Conservation (phyloP, 495 filamentous ascomycete genomes). For the Xylaria telfairii region DNA sequence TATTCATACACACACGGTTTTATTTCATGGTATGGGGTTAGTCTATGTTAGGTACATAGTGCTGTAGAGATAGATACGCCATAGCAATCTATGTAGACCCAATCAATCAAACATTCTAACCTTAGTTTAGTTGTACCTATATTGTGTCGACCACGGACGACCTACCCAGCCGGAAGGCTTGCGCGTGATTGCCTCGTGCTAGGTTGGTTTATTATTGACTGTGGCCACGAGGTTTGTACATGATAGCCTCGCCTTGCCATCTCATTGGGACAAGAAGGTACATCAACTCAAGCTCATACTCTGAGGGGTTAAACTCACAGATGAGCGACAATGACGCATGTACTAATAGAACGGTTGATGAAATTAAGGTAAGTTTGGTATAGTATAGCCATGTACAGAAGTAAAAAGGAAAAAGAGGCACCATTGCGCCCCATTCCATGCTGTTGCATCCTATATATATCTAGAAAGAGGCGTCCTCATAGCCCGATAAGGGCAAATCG, state of each 20-base stretch:
- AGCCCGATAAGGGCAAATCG: neutral
- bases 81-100: neutral
- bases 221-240: neutral
- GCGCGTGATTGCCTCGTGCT: neutral
- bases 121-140: neutral
- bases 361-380: constrained; percentile 21
- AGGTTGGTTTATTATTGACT: neutral
- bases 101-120: neutral
- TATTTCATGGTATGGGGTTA: neutral
- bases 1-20: neutral
- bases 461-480: constrained; percentile 11
- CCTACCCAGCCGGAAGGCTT: neutral
- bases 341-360: neutral
- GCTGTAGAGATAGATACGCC: neutral
- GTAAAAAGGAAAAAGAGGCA: neutral
- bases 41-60: neutral
- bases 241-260: neutral
- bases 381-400: constrained; percentile 24
- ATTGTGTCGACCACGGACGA: neutral
- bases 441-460: constrained; percentile 20
- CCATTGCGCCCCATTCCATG: constrained; percentile 14
- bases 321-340: neutral
- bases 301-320: neutral
- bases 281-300: neutral
- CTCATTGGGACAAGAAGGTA: neutral